These are phyloP conservation scores for Aureobasidium sp. DNA, from an alignment of 2,329 filamentous ascomycete genomes.

Conservation along the genomic window DNA sequence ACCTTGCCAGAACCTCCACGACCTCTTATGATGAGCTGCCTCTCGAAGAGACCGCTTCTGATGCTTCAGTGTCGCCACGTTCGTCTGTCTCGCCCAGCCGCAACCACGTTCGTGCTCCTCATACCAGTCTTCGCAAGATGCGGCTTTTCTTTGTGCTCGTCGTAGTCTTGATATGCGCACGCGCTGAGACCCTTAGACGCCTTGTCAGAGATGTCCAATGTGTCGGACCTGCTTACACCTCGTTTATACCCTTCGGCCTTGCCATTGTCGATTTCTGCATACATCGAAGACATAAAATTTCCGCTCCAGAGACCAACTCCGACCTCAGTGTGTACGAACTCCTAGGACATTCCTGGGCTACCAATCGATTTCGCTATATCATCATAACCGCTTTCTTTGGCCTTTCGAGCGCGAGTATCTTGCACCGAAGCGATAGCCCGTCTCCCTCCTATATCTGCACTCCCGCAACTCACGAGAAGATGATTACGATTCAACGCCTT, in stretches of 20 bases:
- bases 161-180: slow-evolving; percentile 26
- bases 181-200: slow-evolving; percentile 35
- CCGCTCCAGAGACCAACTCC: slow-evolving; percentile 19
- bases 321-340: slow-evolving; percentile 28
- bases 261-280: slow-evolving; percentile 25
- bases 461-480: slow-evolving; percentile 28
- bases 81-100: neutral
- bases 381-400: slow-evolving; percentile 33
- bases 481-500: slow-evolving; percentile 34
- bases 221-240: slow-evolving; percentile 23
- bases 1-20: slow-evolving; percentile 18
- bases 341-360: slow-evolving; percentile 27
- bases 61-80: neutral
- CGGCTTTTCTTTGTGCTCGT: slow-evolving; percentile 25
- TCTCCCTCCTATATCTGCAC: slow-evolving; percentile 47
- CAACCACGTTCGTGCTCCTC: slow-evolving; percentile 20
- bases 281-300: slow-evolving; percentile 17
- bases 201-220: slow-evolving; percentile 40
- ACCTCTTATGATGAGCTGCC: slow-evolving; percentile 25
- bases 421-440: slow-evolving; percentile 31
- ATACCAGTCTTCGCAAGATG: slow-evolving; percentile 23
- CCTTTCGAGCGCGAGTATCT: slow-evolving; percentile 33
- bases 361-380: slow-evolving; percentile 33
- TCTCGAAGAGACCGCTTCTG: slow-evolving; percentile 21
- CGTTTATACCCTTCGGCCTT: slow-evolving; percentile 25